Evolutionary conservation across 2,329 filamentous ascomycete species (phyloP), one percentile per base, ranked within the genome.

Genomic region (Ceratocystis huliohia): DNA sequence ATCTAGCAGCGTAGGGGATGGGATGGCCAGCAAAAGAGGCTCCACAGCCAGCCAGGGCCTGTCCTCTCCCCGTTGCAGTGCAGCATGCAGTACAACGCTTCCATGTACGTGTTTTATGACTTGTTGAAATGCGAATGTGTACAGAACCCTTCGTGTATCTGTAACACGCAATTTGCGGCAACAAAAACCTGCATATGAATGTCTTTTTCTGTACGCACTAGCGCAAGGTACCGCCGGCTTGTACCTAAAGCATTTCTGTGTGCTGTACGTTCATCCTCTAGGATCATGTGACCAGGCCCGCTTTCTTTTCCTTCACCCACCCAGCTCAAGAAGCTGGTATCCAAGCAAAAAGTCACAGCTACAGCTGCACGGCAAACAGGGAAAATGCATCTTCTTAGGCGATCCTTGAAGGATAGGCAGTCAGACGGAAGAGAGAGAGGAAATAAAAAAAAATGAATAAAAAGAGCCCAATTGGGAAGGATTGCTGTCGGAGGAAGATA

Each of bases 31-130:
- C 20, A 10, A 13, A 53, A 41, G 10, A 41, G 13, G 53, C 53
- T 33, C 28, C 53, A 30, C 28, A 33, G 25, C 37, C 37, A 41
- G 10, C 37, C 37, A 41, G 37, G 37, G 37, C 10, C 37, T 57
- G 22, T n/a, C 8, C 53, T 33, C 25, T 33, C 53, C 6, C 53
- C 53, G 53, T 57, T 57, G 28, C 25, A 57, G 53, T 57, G 53
- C 53, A 57, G 28, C 53, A 57, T 57, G 53, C 53, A 57, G 22
- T 57, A 57, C 53, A 33, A 57, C 50, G 20, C 50, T 56, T 56
- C 20, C 46, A 48, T 48, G 46, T 48, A 48, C 46, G 20, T n/a
- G 20, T 20, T n/a, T 48, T n/a, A 17, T 7, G 5, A 48, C 20
- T n/a, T n/a, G 46, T 48, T n/a, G 46, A 8, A n/a, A 48, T 48